Conservation (phyloP, 2,329 filamentous ascomycete species). For the Neopestalotiopsis rosae region DNA sequence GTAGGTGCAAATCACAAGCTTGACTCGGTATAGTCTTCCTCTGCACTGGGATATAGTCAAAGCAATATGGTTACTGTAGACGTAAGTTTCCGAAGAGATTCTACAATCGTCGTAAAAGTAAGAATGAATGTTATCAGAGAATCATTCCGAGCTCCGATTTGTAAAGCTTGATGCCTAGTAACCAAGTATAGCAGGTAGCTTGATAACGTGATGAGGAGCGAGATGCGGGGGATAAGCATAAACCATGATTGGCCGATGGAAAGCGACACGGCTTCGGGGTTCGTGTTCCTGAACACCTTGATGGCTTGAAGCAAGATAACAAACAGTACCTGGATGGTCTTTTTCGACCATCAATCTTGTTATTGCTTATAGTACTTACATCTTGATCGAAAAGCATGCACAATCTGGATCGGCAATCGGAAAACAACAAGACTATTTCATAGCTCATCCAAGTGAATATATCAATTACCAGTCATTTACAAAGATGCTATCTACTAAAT, state of each 20-base stretch:
- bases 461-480: slow-evolving; percentile 23
- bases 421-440: background rate
- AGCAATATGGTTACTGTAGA: background rate
- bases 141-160: background rate
- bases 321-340: slow-evolving; percentile 1
- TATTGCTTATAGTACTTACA: background rate
- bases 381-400: background rate
- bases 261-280: background rate
- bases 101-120: too few relatives aligned
- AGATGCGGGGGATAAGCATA: background rate
- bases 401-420: background rate
- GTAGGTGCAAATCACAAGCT: background rate
- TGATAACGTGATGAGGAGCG: slow-evolving; percentile 1
- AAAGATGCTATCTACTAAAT: slow-evolving; percentile 20
- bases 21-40: background rate
- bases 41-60: background rate
- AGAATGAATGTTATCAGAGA: background rate
- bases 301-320: background rate
- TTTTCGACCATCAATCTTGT: background rate
- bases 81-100: background rate
- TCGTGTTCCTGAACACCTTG: background rate
- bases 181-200: background rate
- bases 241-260: background rate
- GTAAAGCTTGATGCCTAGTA: background rate
- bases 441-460: slow-evolving; percentile 5